These are phyloP conservation scores for Allantophomopsis lycopodina DNA, from an alignment of 2,329 filamentous ascomycete species.

Conservation along the genomic window DNA sequence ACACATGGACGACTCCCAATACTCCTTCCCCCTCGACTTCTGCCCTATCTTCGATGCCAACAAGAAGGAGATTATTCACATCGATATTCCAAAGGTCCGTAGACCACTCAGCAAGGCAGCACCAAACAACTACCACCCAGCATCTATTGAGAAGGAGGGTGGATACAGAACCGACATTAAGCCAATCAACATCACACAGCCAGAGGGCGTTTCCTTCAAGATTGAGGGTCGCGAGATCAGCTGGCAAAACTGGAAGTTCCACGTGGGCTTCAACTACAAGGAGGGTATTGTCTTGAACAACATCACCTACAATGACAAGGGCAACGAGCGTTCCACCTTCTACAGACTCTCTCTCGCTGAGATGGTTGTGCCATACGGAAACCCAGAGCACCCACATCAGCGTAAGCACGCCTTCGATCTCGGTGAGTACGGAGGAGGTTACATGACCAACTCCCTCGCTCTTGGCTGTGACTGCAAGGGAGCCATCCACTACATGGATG, in stretches of 20 bases:
- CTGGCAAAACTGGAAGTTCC: constrained; percentile 92
- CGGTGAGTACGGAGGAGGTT: constrained; percentile 69
- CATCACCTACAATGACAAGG: constrained; percentile 79
- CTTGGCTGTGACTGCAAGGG: constrained; percentile 82
- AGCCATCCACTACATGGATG: constrained; percentile 83
- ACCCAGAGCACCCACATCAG: constrained; percentile 68
- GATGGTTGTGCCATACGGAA: constrained; percentile 88
- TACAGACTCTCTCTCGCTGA: constrained; percentile 82
- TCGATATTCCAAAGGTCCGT: constrained; percentile 58
- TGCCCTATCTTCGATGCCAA: constrained; percentile 82
- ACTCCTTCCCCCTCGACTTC: constrained; percentile 85
- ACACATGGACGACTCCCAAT: constrained; percentile 74
- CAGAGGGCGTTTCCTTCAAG: constrained; percentile 77
- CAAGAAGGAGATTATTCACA: constrained; percentile 46
- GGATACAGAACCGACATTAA: constrained; percentile 72
- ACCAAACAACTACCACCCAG: constrained; percentile 69
- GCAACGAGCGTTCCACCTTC: constrained; percentile 64
- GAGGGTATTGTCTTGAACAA: constrained; percentile 86
- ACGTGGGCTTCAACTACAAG: constrained; percentile 89
- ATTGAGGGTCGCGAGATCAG: constrained; percentile 60
- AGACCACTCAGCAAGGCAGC: constrained; percentile 58
- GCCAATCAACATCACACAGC: constrained; percentile 77
- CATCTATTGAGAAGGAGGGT: constrained; percentile 56
- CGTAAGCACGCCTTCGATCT: constrained; percentile 73
- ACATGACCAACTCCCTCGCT: constrained; percentile 68